Evolutionary conservation across 441 rosid species (phyloP).

Genomic region (Adansonia rubrostipa): DNA sequence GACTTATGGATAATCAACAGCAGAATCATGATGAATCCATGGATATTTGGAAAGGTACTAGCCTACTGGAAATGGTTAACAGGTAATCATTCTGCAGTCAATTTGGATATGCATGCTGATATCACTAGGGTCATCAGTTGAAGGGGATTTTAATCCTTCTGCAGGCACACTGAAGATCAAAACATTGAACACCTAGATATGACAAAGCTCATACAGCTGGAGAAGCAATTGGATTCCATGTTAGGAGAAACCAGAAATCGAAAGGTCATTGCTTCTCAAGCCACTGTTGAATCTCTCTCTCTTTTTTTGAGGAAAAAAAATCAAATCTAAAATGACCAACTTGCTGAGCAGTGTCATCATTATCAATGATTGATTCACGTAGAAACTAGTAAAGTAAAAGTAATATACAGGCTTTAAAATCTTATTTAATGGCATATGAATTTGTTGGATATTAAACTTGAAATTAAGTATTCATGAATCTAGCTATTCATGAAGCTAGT

Average conservation of each 20-base stretch:
- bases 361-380: background rate
- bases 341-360: background rate
- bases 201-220: constrained; percentile 26
- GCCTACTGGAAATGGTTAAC: constrained; percentile 6
- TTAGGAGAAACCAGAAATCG: constrained; percentile 22
- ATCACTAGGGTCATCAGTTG: background rate
- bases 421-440: background rate
- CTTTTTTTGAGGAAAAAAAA: background rate
- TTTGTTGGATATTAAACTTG: too few relatives aligned
- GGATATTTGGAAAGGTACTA: background rate
- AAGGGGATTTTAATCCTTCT: constrained; percentile 7
- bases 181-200: constrained; percentile 26
- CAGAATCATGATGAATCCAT: background rate
- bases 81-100: background rate
- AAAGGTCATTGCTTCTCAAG: constrained; percentile 29
- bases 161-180: constrained; percentile 29
- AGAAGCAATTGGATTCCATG: constrained; percentile 21
- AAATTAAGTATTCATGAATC: too few relatives aligned
- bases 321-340: background rate
- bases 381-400: background rate
- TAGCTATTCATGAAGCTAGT: too few relatives aligned
- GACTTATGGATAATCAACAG: background rate
- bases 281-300: background rate
- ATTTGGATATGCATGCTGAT: background rate
- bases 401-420: background rate